Base-by-base conservation (phyloP, 257 asterid species). In the Paraleonurus japonicus region DNA sequence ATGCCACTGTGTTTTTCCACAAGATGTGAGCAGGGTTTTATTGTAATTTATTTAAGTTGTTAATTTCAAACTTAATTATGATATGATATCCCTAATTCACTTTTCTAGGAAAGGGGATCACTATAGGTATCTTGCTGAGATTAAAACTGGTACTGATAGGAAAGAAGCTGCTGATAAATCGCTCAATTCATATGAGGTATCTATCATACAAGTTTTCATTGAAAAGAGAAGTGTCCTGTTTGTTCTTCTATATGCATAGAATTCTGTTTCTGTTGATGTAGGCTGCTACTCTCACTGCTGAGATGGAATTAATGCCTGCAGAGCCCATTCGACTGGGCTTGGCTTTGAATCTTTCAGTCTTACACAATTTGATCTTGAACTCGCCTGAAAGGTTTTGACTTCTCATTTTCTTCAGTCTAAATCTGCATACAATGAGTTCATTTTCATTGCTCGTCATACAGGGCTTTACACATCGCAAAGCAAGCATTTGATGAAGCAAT, bases 1-100 rank as follows among this genome's bases (percentile, higher is more conserved):
- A 85, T 68, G 85, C 89, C 24, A 70, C 82, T 15, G 93, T 89
- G 79, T 87, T 87, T 74, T 89, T 81, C 83, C 69, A 83, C 78
- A 89, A 87, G 78, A 89, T 85, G 93, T 89, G 45, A 37, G 45
- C 3, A 1, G 1, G 15, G 7, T 9, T 0, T 37, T 8, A 1
- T 37, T 37, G 45, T 37, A 2, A 37, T 37, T 37, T 37, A 37
- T 37, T 37, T 37, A 13, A 37, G 15, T 37, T 37, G 11, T 10
- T 37, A 0, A 37, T 10, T 37, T 37, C 15, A 28, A n/a, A n/a
- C n/a, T n/a, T n/a, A n/a, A n/a, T n/a, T 28, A 27, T 27, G 4
- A 27, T 27, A 4, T 27, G 4, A 27, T 27, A 27, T 27, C 2
- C 4, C 32, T 5, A 28, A 28, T 28, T 28, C 33, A 28, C 5